Base-by-base conservation (phyloP, 169 alveolate genomes). In the Plasmodium malariae region DNA sequence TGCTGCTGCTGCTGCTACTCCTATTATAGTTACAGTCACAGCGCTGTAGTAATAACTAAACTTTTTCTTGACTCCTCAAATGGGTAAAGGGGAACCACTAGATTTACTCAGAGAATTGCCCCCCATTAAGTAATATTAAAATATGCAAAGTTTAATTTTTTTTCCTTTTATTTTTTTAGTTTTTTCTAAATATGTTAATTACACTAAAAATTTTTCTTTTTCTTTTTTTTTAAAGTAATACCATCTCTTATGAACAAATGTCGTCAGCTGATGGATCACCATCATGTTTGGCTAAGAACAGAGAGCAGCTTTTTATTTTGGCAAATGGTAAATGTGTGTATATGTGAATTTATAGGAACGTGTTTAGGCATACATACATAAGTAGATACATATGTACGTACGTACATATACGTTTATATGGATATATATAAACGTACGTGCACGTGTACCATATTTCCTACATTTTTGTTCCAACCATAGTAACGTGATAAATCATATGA, bases 291-390 rank as follows among this genome's bases (percentile, higher is more conserved):
- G 55, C 40, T 37, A 71, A 71, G 51, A 72, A 51, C 34, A 49
- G 37, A 40, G 48, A 49, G n/a, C 45, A 72, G n/a, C 55, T 49
- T 49, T 49, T 72, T 17, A 40, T 72, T 60, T 72, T 72, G 65
- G 68, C 65, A 5, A 51, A 37, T 49, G 86, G 86, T 72, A 49
- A 72, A 37, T 72, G 14, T 43, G 51, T 21, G 51, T 49, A 67
- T 6, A 37, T 4, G n/a, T n/a, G n/a, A n/a, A n/a, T n/a, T n/a
- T n/a, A n/a, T n/a, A n/a, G n/a, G n/a, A n/a, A n/a, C n/a, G n/a
- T n/a, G n/a, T n/a, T n/a, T n/a, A n/a, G n/a, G n/a, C n/a, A n/a
- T n/a, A n/a, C n/a, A n/a, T n/a, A n/a, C n/a, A n/a, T n/a, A n/a
- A n/a, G n/a, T n/a, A n/a, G n/a, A n/a, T n/a, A n/a, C n/a, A n/a